Base-by-base conservation (phyloP, 345 rosid species). In the Conringia planisiliqua region DNA sequence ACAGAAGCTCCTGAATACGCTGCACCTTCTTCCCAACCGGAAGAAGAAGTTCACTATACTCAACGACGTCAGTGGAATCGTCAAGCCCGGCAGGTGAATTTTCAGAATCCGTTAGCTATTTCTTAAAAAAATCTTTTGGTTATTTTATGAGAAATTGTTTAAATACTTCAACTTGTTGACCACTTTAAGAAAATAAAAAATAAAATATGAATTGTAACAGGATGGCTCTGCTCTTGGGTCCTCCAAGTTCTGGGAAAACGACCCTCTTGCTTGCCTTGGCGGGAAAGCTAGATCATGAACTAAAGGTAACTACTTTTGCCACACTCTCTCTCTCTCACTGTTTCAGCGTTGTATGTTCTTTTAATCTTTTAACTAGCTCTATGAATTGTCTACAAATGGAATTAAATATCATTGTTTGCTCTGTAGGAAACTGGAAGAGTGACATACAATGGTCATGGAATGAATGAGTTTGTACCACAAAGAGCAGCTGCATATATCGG, bases 191-290 rank as follows among this genome's bases (percentile, higher is more conserved):
- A 5, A 59, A 46, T 26, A 12, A 26, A 10, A 59, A 44, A 22
- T n/a, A n/a, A n/a, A n/a, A 33, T 35, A 51, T 54, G 70, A 44
- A 59, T 26, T 62, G 3, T 43, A 1, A 1, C 71, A 91, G 96
- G 68, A 79, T 87, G 89, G 80, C 96, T 48, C 57, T 92, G 84
- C 93, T 92, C 33, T 74, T 92, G 81, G 97, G 97, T 52, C 97
- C 97, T 68, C 96, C 96, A 44, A 75, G 88, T 68, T 88, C 97
- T 35, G 97, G 97, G 7, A 92, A 92, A 81, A 92, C 96, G 4
- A 85, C 93, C 0, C 90, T 91, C 2, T 43, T 91, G 77, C 79
- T 89, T 80, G 92, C 96, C 54, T 79, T 91, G 74, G 92, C 93
- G 14, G 93, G 92, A 59, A 89, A 84, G 82, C 97, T 91, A 68